Base-by-base conservation (phyloP, 306 rosid genomes). In the Sophora flavescens region DNA sequence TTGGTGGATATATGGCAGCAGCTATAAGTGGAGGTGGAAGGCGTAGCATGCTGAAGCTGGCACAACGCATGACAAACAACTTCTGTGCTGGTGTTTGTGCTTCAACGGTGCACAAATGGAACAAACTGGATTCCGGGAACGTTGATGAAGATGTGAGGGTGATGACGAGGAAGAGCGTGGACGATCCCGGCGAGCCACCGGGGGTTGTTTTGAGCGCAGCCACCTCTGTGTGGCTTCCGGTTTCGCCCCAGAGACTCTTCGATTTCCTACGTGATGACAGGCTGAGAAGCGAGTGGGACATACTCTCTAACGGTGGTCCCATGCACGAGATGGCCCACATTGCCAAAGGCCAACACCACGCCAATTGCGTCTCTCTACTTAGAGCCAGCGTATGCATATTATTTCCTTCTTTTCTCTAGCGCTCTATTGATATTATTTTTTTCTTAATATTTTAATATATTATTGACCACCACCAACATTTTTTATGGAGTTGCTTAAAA, bases 271-370 rank as follows among this genome's bases (percentile, higher is more conserved):
- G 98, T 1, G 92, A 95, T 5, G 98, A 95, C 47, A 74, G 92
- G 18, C 93, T 95, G 1, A 78, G 98, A 6, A 92, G 97, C 48
- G 95, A 95, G 80, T 95, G 98, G 98, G 98, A 95, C 80, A 95
- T 95, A 11, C 86, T 95, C 9, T 95, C 98, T 7, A 95, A 95
- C 45, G 98, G 98, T 33, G 96, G 98, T 9, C 98, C 98, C 71
- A 95, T 95, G 98, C 97, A 95, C 63, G 98, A 92, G 75, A 95
- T 95, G 96, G 93, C 96, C 56, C 97, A 90, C 86, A 90, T 95
- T 4, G 96, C 98, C 17, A 95, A 95, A 76, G 96, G 97, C 45
- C 96, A 90, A 66, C 92, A 92, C 68, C 97, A 83, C 15, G 93
- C 90, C 74, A 95, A 95, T 75, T 85, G 93, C 79, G 96, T 95